These are phyloP conservation scores for Schrenkiella parvula DNA, from an alignment of 345 rosid species.

Conservation along the genomic window DNA sequence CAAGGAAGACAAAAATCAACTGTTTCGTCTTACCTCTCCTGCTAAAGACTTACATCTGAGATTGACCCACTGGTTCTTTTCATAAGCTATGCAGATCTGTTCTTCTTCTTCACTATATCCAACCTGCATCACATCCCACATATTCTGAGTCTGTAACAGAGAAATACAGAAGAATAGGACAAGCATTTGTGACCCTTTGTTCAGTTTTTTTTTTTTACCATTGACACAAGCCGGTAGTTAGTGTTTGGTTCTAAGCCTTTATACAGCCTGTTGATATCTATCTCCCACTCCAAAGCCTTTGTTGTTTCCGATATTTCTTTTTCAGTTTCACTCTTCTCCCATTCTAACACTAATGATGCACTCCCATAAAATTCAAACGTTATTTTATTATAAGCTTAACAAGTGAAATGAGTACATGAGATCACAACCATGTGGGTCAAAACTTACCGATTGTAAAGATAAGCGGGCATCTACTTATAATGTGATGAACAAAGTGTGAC, in stretches of 20 bases:
- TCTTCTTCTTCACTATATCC: background rate
- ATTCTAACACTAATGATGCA: too few species aligned
- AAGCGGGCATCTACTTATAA: background rate
- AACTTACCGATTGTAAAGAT: background rate
- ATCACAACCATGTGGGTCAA: too few species aligned
- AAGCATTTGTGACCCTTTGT: background rate
- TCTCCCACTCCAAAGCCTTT: too few species aligned
- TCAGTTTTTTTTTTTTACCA: background rate
- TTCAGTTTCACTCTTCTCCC: too few species aligned
- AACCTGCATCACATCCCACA: slow-evolving; percentile 5
- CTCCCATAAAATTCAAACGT: too few species aligned
- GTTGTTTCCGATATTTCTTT: too few species aligned
- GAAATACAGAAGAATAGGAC: background rate
- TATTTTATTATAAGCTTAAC: too few species aligned
- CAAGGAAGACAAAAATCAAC: background rate
- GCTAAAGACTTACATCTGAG: background rate
- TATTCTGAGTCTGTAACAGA: background rate
- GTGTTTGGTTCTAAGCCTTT: background rate
- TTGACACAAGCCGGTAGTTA: slow-evolving; percentile 5
- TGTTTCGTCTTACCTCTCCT: slow-evolving; percentile 1
- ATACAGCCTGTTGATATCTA: background rate
- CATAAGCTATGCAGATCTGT: background rate
- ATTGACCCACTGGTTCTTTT: background rate
- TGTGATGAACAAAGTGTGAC: too few species aligned
- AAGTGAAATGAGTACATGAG: too few species aligned